Evolutionary conservation across 495 filamentous ascomycete genomes (phyloP).

Genomic region (Hypoxylon rickii): DNA sequence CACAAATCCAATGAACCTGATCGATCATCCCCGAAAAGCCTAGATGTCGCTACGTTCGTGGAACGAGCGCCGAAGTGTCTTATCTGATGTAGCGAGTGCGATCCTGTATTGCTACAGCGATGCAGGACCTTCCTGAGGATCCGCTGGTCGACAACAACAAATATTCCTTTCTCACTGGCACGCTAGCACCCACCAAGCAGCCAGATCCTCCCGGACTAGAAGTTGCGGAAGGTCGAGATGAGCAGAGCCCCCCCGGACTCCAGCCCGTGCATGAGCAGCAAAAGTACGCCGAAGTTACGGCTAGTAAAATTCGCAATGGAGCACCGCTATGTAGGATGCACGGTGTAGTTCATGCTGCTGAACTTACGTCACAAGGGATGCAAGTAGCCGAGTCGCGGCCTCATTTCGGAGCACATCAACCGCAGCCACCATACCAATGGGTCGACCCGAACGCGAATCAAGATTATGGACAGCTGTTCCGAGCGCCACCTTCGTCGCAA

Average conservation of each 20-base stretch:
- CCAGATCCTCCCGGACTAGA: conserved; percentile 9
- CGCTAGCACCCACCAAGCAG: conserved; percentile 1
- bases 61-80: too few species aligned
- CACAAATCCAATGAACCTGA: too few species aligned
- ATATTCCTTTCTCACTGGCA: conserved; percentile 14
- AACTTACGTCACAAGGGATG: conserved; percentile 17
- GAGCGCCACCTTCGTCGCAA: conserved; percentile 14
- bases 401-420: neutral
- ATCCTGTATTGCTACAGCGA: conserved; percentile 21
- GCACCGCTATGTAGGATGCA: conserved; percentile 6
- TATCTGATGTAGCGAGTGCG: conserved; percentile 13
- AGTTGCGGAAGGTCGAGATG: conserved; percentile 19
- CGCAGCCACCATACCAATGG: neutral
- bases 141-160: conserved; percentile 19
- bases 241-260: conserved; percentile 16
- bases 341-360: conserved; percentile 5
- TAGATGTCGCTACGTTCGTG: too few species aligned
- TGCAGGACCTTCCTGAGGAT: conserved; percentile 21
- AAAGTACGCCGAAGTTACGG: conserved; percentile 15
- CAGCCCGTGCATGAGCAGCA: conserved; percentile 17
- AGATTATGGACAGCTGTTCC: conserved; percentile 15
- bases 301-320: conserved; percentile 1
- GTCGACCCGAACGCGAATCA: conserved; percentile 4
- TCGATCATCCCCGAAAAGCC: too few species aligned
- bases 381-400: conserved; percentile 6